Evolutionary conservation across 2,329 filamentous ascomycete species (phyloP).

Genomic region (Microsporum ferrugineum): DNA sequence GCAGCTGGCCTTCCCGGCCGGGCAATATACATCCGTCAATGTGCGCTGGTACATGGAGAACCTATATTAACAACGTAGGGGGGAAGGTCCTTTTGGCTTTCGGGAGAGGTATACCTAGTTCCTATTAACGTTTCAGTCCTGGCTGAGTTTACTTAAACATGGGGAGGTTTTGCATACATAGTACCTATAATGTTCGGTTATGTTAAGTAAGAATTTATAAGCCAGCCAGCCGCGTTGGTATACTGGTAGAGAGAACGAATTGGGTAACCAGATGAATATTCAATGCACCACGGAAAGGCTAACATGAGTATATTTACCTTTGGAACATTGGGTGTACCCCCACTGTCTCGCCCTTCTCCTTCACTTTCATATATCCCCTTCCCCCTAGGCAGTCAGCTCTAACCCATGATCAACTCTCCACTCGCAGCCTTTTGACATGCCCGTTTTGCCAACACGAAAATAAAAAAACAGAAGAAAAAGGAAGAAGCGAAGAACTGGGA

Average conservation of each 20-base stretch:
- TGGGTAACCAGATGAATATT: neutral
- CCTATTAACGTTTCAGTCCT: neutral
- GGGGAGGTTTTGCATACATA: neutral
- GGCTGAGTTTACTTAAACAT: neutral
- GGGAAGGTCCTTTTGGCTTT: neutral
- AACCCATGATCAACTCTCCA: neutral
- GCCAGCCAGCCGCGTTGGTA: neutral
- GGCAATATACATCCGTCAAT: neutral
- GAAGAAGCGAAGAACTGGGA: neutral
- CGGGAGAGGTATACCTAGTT: neutral
- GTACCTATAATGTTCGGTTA: neutral
- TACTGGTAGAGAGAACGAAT: neutral
- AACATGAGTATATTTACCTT: neutral
- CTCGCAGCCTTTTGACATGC: neutral
- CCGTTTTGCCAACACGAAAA: neutral
- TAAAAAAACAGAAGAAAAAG: neutral
- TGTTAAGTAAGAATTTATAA: neutral
- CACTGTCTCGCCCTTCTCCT: neutral
- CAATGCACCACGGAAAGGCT: neutral
- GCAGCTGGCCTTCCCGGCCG: neutral
- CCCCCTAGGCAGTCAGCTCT: neutral
- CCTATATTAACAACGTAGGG: neutral
- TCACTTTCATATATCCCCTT: neutral
- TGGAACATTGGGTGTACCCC: neutral
- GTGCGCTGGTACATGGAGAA: neutral